phyloP scores from a whole-genome alignment of 306 rosid species.

The Quercus glauca region DNA sequence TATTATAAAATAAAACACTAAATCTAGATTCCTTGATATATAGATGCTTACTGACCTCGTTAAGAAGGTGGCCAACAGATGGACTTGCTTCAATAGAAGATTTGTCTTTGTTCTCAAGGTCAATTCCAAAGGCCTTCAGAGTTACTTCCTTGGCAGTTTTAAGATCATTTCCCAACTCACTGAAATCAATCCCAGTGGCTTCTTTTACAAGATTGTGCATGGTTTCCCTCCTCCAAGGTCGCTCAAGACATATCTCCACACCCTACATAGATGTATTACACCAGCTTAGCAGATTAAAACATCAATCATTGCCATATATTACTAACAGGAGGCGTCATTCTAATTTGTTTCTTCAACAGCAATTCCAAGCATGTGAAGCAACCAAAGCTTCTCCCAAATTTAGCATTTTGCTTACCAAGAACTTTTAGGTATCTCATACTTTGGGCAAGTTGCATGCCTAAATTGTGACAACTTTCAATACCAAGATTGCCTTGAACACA shows the following conservation, averaged over 20 bases:
- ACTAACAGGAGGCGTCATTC: not conserved
- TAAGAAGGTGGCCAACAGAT: conserved; percentile 80
- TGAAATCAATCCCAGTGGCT: conserved; percentile 64
- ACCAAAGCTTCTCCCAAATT: not conserved
- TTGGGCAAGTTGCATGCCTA: not conserved
- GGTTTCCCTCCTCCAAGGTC: conserved; percentile 95
- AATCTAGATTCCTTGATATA: not conserved
- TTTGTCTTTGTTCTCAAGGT: conserved; percentile 70
- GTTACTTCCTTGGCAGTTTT: conserved; percentile 64
- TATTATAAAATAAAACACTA: not conserved
- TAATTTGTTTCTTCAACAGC: not conserved
- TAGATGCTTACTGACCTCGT: conserved; percentile 60
- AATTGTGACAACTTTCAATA: not conserved
- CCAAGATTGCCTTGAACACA: not conserved
- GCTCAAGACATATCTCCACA: conserved; percentile 72
- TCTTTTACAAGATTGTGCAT: conserved; percentile 98
- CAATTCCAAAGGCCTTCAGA: conserved; percentile 44
- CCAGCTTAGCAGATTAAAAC: conserved; percentile 24
- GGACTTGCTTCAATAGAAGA: conserved; percentile 66
- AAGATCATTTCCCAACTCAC: conserved; percentile 64
- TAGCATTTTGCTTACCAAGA: not conserved
- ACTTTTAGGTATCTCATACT: not conserved
- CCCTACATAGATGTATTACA: conserved; percentile 53
- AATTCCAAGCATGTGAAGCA: conserved; percentile 20
- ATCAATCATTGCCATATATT: not conserved